Base-by-base conservation (phyloP, 2,329 filamentous ascomycete genomes). In the Alternaria longipes region DNA sequence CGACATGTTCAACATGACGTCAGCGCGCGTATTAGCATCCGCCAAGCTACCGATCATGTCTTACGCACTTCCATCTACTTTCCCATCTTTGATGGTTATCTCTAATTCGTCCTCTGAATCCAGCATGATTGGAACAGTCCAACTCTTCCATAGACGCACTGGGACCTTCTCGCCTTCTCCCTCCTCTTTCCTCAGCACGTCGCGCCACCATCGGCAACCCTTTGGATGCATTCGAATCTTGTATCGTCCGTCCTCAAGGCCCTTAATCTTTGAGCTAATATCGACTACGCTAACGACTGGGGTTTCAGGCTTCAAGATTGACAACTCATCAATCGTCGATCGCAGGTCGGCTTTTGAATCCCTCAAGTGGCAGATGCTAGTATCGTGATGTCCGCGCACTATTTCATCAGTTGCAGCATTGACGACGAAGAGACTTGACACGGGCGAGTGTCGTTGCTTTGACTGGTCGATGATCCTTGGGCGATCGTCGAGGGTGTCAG, bases 91-190 rank as follows among this genome's bases (percentile, higher is more conserved):
- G 16, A 55, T 49, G 52, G 12, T 38, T 30, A 55, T 8, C 12
- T 44, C 44, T 26, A 55, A 14, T 24, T 59, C 42, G 22, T 59
- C 26, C 20, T 59, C 18, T 30, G 50, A 49, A 20, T 28, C 34
- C 22, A 59, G 42, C 50, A 54, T 54, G 11, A 54, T 36, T 4
- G 56, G 50, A 26, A 54, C 42, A 59, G 34, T 42, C 5, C 34
- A 6, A 8, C 11, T 11, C 18, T 59, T 59, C 32, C 42, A 54
- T n/a, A 36, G 18, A 28, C 42, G 50, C 2, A 34, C 3, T 18
- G 50, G 34, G 32, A 54, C 56, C 26, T 40, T 36, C 34, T 8
- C 45, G 34, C 34, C 50, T 42, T 34, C 56, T n/a, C 22, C 46
- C 4, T 54, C 50, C 16, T 59, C 41, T 12, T 36, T 54, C 20